These are phyloP conservation scores for Entomortierella lignicola DNA, from an alignment of 192 early-diverging fungal genomes.

Conservation along the genomic window DNA sequence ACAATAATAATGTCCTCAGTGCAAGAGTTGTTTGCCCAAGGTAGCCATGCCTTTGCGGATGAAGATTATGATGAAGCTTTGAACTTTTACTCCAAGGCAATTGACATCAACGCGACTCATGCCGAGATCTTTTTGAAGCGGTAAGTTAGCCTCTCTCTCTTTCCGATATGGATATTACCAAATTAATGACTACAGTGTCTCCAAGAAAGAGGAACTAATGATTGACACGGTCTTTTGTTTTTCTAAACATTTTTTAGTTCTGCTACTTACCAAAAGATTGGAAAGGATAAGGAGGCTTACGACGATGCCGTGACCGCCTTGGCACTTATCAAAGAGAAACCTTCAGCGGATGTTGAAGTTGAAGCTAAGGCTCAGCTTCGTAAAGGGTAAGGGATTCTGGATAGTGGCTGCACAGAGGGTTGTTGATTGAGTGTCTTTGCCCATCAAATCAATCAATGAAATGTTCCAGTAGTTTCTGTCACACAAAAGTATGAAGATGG, in stretches of 20 bases:
- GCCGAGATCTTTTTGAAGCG: constrained; percentile 75
- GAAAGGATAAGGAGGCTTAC: constrained; percentile 67
- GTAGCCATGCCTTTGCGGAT: constrained; percentile 81
- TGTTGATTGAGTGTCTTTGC: too few species aligned
- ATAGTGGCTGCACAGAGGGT: too few species aligned
- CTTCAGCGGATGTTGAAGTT: constrained; percentile 53
- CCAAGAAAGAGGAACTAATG: neutral
- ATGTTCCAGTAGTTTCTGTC: neutral
- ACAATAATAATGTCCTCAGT: neutral
- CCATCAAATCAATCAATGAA: neutral
- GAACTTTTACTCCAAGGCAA: constrained; percentile 73
- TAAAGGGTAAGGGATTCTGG: constrained; percentile 59
- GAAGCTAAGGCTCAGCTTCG: constrained; percentile 76
- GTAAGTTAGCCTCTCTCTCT: constrained; percentile 38
- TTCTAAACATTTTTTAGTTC: constrained; percentile 53
- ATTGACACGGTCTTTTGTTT: neutral
- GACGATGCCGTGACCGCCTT: constrained; percentile 75
- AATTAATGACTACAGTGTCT: too few species aligned
- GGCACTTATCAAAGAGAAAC: constrained; percentile 61
- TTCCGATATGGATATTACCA: too few species aligned
- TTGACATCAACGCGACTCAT: constrained; percentile 67
- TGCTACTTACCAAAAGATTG: constrained; percentile 72
- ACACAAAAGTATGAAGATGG: neutral
- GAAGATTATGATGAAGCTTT: constrained; percentile 83
- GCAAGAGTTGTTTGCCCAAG: constrained; percentile 57